Evolutionary conservation across 192 early-diverging fungal genomes (phyloP), one percentile per base, ranked within the genome.

Genomic region (Glomus cerebriforme): DNA sequence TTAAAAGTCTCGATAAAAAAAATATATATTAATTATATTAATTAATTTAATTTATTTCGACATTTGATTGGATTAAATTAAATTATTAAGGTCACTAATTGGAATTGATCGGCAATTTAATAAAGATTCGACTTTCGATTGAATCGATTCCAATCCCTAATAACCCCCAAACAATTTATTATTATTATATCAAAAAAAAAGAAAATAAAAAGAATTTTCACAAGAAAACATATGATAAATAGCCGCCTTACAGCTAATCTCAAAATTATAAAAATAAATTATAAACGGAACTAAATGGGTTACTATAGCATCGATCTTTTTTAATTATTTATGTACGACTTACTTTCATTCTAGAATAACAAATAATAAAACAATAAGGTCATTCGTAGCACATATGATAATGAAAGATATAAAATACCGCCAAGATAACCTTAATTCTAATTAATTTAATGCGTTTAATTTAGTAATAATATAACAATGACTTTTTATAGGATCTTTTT

Each of bases 201-300:
- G 31, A 65, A 65, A 65, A 74, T 75, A 75, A 75, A 75, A 63
- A 75, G 73, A 75, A 75, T 75, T 75, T 2, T 75, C 73, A 75
- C 73, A 75, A 75, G 73, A 75, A 75, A 75, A 62, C 73, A 62
- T 75, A 75, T 75, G 73, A 75, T 75, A 75, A 75, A 75, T 75
- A 60, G 7, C 7, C 59, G 73, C 22, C 58, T 75, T 75, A 75
- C 24, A 43, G 37, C 68, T 43, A 73, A 73, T 73, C n/a, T 60
- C 73, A 74, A 59, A 26, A 74, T 74, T 74, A 75, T 74, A 60
- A 75, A 59, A 75, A 35, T 60, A 60, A 75, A 75, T 75, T 59
- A 75, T 75, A 75, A 75, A 19, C 73, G 73, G 54, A 75, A 75
- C 32, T 70, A 70, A 70, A 70, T 70, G 73, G 54, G 58, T 75